Evolutionary conservation across 2,329 filamentous ascomycete species (phyloP).

Genomic region (Colletotrichum lupini): DNA sequence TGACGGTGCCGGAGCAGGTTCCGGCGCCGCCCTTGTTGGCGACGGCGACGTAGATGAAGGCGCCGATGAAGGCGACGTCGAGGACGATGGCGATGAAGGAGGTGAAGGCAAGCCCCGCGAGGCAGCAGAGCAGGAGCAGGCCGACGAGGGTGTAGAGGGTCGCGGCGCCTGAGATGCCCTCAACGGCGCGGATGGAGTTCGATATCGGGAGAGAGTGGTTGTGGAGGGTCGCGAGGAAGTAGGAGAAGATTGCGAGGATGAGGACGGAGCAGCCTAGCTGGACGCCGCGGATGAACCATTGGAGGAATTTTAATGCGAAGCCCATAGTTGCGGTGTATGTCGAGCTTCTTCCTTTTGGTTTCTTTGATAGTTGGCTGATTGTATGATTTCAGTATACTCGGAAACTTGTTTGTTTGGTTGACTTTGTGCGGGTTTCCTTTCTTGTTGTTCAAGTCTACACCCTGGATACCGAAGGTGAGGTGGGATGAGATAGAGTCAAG

Average conservation of each 20-base stretch:
- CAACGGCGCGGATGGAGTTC: constrained; percentile 76
- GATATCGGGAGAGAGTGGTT: constrained; percentile 73
- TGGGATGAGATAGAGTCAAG: not conserved
- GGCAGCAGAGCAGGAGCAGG: constrained; percentile 80
- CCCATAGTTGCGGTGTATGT: not conserved
- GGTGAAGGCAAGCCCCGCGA: constrained; percentile 80
- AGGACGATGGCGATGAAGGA: constrained; percentile 79
- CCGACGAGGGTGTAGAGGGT: constrained; percentile 80
- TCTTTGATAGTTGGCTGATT: too few species aligned
- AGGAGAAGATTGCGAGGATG: constrained; percentile 83
- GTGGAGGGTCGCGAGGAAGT: constrained; percentile 81
- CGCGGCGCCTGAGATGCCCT: constrained; percentile 80
- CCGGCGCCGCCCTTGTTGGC: constrained; percentile 76
- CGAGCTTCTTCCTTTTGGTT: too few species aligned
- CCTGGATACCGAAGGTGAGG: not conserved
- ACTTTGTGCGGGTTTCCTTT: not conserved
- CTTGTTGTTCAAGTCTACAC: not conserved
- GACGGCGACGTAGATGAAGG: constrained; percentile 84
- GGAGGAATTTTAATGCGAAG: constrained; percentile 71
- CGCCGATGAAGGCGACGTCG: constrained; percentile 80
- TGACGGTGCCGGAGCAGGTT: constrained; percentile 69
- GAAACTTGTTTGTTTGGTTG: not conserved
- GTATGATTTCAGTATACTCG: not conserved
- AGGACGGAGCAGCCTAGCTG: constrained; percentile 79
- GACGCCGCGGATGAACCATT: constrained; percentile 78